phyloP scores from a whole-genome alignment of 2,329 filamentous ascomycete genomes.

The Cadophora luteo-olivacea region DNA sequence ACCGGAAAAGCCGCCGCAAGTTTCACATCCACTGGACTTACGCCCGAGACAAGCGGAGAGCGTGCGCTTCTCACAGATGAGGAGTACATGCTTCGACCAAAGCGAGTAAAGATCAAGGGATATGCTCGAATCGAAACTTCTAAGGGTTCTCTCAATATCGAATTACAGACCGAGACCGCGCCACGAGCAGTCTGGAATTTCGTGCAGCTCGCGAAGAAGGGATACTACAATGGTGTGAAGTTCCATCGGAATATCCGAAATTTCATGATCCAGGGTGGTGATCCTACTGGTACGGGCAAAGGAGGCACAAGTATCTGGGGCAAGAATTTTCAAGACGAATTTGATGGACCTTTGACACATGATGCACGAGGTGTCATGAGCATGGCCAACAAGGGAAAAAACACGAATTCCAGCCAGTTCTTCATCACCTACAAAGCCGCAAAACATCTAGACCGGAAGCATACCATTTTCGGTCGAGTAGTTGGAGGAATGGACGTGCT shows the following conservation, averaged over 20 bases:
- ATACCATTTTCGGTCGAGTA: constrained; percentile 93
- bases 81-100: constrained; percentile 94
- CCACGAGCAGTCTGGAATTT: constrained; percentile 98
- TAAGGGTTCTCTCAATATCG: constrained; percentile 83
- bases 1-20: constrained; percentile 91
- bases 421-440: constrained; percentile 90
- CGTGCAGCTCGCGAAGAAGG: constrained; percentile 82
- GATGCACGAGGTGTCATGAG: constrained; percentile 79
- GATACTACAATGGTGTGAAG: constrained; percentile 82
- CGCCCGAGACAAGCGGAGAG: constrained; percentile 87
- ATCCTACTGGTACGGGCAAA: constrained; percentile 88
- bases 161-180: constrained; percentile 88
- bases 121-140: constrained; percentile 91
- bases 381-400: constrained; percentile 99
- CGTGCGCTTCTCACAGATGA: constrained; percentile 88
- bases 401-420: constrained; percentile 94
- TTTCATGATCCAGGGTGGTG: constrained; percentile 98
- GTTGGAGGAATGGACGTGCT: constrained; percentile 78
- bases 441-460: constrained; percentile 89
- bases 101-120: constrained; percentile 86
- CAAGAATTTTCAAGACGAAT: constrained; percentile 92
- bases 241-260: constrained; percentile 95
- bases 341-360: constrained; percentile 88
- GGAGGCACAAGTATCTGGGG: constrained; percentile 94
- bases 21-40: constrained; percentile 93